Base-by-base conservation (phyloP, 2,329 filamentous ascomycete species). In the Dryadomyces sulphureus region DNA sequence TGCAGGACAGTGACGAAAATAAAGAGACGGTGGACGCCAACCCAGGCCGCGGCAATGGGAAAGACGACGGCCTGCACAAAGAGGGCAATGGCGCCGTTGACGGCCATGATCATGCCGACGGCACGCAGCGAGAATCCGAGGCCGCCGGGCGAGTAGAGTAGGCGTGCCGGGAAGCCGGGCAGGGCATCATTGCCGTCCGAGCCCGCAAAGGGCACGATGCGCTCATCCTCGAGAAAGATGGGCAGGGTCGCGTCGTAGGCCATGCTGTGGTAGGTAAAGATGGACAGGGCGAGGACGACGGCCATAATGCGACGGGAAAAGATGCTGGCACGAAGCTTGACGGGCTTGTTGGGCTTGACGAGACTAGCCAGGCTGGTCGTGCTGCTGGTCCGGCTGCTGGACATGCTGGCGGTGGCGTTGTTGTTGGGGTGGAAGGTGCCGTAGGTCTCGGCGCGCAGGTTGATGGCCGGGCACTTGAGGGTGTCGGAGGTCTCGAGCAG, bases 211-310 rank as follows among this genome's bases (percentile, higher is more conserved):
- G 59, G 50, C 63, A 47, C 41, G 2, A 45, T 65, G 25, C 75
- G 73, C 36, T 79, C 72, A 55, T 94, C 88, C 60, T 95, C 88
- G 44, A 94, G 77, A 64, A 94, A 95, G 49, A 95, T 94, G 7
- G 89, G 89, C 45, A 94, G 70, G 1, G 95, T 73, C 59, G 94
- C 85, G 57, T 95, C 90, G 62, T 86, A 95, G 0, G 84, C 88
- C 88, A 95, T 95, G 34, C 83, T 87, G 63, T 95, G 89, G 60
- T 94, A 94, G 5, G 87, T 92, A 65, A 94, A 94, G 52, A 95
- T 85, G 39, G 83, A 85, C 41, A 95, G 66, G 1, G 89, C 82
- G n/a, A 87, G 57, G 35, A 92, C 78, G 45, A 94, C 75, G 61
- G 84, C 79, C 53, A 84, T 67, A 49, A 94, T 79, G 36, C 74